These are phyloP conservation scores for Allium sativum DNA, from an alignment of 106 monocot genomes.

Conservation along the genomic window DNA sequence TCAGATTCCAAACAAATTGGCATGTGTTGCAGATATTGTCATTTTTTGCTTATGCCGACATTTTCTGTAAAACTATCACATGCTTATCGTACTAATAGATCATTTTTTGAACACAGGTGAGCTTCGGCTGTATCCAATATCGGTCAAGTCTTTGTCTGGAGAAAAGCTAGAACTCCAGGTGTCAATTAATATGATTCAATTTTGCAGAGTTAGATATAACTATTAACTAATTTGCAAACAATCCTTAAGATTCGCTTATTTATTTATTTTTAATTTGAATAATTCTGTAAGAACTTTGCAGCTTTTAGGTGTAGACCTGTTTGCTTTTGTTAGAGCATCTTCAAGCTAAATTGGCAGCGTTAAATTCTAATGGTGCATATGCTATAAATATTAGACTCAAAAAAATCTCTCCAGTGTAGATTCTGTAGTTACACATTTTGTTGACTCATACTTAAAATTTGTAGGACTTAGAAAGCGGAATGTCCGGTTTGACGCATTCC, in stretches of 20 bases:
- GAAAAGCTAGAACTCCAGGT: conserved; percentile 39
- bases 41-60: not conserved
- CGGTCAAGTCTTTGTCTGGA: conserved; percentile 28
- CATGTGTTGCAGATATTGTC: not conserved
- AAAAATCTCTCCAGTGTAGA: too few species aligned
- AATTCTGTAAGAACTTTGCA: not conserved
- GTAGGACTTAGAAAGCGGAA: too few species aligned
- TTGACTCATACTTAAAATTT: too few species aligned
- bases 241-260: not conserved
- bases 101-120: conserved; percentile 15
- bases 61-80: not conserved
- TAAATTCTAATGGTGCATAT: too few species aligned
- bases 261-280: not conserved
- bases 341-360: not conserved
- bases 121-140: conserved; percentile 25
- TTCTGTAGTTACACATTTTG: too few species aligned
- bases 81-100: too few species aligned
- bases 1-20: not conserved
- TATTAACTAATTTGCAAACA: not conserved
- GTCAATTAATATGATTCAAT: not conserved
- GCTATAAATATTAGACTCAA: too few species aligned
- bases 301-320: not conserved
- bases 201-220: not conserved
- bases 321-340: not conserved
- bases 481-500: too few species aligned